A percentile compares a stretch with the other conserved stretches of the same genome.
Evolutionary conservation across 352 stramenopile species (phyloP).

Genomic region (Peronosclerospora sorghi): DNA sequence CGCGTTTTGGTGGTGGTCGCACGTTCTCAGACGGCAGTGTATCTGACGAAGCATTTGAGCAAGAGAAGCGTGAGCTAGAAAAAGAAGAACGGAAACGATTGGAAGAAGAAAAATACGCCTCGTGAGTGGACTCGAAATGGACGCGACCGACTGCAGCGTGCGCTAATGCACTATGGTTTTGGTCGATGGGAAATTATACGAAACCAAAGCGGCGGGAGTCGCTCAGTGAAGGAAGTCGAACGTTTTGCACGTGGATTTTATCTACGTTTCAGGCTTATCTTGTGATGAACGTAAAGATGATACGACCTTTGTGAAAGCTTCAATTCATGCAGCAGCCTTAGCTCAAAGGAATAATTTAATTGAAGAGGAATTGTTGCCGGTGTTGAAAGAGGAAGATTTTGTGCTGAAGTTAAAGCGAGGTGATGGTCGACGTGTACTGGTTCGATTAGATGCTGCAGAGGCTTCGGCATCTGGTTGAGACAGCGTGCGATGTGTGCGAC

Average conservation of each 20-base stretch:
- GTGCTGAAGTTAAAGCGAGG: conserved; percentile 79
- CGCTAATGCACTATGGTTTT: conserved; percentile 83
- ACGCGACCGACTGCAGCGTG: conserved; percentile 70
- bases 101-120: conserved; percentile 55
- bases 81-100: conserved; percentile 39
- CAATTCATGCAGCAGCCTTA: conserved; percentile 48
- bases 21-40: conserved; percentile 61
- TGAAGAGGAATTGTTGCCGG: conserved; percentile 57
- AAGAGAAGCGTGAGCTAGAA: conserved; percentile 36
- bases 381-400: conserved; percentile 84
- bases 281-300: conserved; percentile 70
- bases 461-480: conserved; percentile 47
- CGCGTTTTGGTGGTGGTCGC: conserved; percentile 58
- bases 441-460: conserved; percentile 79
- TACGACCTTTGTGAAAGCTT: conserved; percentile 71
- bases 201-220: conserved; percentile 79
- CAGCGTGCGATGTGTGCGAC: conserved; percentile 53
- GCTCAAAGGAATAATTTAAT: conserved; percentile 65
- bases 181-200: conserved; percentile 83
- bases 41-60: conserved; percentile 46
- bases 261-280: conserved; percentile 71
- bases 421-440: conserved; percentile 67
- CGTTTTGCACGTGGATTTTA: conserved; percentile 78
- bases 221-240: conserved; percentile 74
- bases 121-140: conserved; percentile 83